phyloP scores from a whole-genome alignment of 805 yeast genomes.

The Barnettozyma californica region DNA sequence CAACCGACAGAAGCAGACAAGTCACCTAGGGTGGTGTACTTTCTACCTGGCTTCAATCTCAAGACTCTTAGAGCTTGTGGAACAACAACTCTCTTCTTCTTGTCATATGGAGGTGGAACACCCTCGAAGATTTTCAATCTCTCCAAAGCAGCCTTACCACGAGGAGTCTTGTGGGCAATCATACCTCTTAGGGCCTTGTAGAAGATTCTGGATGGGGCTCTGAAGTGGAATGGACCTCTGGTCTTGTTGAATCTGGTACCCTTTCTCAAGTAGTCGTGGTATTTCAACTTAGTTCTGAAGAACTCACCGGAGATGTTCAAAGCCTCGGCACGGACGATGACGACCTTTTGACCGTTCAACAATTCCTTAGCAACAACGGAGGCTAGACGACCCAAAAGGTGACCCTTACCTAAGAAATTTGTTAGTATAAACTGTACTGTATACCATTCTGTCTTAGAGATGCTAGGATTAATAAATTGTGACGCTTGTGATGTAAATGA shows the following conservation, averaged over 20 bases:
- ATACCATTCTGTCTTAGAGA: background rate
- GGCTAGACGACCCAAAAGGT: conserved; percentile 99
- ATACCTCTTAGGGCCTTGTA: conserved; percentile 99
- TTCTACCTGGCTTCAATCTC: conserved; percentile 99
- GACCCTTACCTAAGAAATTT: conserved; percentile 75
- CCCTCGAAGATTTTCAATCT: conserved; percentile 99
- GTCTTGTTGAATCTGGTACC: conserved; percentile 98
- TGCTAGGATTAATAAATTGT: background rate
- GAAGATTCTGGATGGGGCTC: conserved; percentile 99
- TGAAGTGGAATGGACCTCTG: conserved; percentile 99
- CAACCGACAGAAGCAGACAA: conserved; percentile 97
- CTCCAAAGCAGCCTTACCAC: conserved; percentile 99
- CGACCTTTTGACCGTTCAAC: conserved; percentile 96
- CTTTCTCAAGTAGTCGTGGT: conserved; percentile 99
- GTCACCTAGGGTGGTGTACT: conserved; percentile 97
- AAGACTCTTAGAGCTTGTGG: conserved; percentile 99
- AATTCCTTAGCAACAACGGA: conserved; percentile 97
- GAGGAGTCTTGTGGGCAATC: conserved; percentile 99
- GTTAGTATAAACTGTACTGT: conserved; percentile 17
- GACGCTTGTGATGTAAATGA: background rate
- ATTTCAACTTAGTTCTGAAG: conserved; percentile 99
- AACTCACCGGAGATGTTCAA: conserved; percentile 99
- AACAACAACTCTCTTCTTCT: conserved; percentile 99
- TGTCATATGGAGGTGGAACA: conserved; percentile 99
- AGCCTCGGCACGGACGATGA: conserved; percentile 95